phyloP scores from a whole-genome alignment of 352 stramenopile species.

The Pythium vanterpoolii region DNA sequence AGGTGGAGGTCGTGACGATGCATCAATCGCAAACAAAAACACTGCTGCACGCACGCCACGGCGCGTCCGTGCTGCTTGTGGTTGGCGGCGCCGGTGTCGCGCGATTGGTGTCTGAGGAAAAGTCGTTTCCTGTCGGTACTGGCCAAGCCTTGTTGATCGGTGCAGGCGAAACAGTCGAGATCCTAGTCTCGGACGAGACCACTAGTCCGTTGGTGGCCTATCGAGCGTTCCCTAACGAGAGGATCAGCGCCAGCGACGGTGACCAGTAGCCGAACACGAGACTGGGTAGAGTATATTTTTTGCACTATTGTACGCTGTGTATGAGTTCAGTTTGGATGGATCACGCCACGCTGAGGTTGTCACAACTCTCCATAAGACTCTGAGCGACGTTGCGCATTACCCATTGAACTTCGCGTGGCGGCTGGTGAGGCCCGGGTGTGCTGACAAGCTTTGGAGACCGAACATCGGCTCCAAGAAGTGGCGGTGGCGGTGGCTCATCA shows the following conservation, averaged over 20 bases:
- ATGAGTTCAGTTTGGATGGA: conserved; percentile 44
- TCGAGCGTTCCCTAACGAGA: conserved; percentile 23
- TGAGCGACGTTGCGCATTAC: conserved; percentile 72
- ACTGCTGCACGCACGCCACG: neutral
- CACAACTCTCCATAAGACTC: conserved; percentile 58
- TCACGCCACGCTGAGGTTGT: conserved; percentile 62
- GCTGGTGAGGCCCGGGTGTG: conserved; percentile 17
- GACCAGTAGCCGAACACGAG: neutral
- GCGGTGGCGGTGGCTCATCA: no score
- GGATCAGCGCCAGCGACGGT: neutral
- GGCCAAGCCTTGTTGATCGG: conserved; percentile 17
- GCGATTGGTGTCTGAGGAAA: neutral
- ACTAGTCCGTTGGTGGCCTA: conserved; percentile 8
- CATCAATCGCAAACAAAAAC: neutral
- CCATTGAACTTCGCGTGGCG: conserved; percentile 61
- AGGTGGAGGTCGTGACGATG: conserved; percentile 63
- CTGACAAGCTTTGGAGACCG: conserved; percentile 16
- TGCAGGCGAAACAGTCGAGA: conserved; percentile 9
- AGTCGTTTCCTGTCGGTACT: conserved; percentile 1
- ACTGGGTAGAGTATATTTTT: conserved; percentile 4
- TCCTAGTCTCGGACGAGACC: neutral
- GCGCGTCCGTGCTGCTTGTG: conserved; percentile 17
- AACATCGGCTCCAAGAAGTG: no score
- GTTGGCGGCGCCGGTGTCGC: conserved; percentile 3
- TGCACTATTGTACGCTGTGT: conserved; percentile 16